Percentiles rank a stretch among this genome's conserved stretches.
phyloP scores from a whole-genome alignment of 2,329 filamentous ascomycete species.

The Paraphaeosphaeria minitans region DNA sequence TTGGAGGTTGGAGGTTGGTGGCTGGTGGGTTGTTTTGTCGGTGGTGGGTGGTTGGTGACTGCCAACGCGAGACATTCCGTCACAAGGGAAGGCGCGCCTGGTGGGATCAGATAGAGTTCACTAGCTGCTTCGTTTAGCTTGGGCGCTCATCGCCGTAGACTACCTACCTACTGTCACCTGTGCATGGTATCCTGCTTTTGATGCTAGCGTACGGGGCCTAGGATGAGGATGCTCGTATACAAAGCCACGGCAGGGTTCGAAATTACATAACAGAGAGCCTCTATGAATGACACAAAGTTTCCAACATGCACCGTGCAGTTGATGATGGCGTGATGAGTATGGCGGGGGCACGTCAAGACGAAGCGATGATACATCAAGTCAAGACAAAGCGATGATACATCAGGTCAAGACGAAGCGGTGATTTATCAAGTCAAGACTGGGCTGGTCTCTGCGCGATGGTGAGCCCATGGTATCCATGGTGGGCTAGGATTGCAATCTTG shows the following conservation, averaged over 20 bases:
- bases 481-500: background rate
- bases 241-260: background rate
- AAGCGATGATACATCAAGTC: background rate
- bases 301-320: background rate
- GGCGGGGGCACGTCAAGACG: too few relatives aligned
- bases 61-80: background rate
- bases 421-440: background rate
- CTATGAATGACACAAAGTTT: background rate
- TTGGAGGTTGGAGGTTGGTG: too few relatives aligned
- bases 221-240: background rate
- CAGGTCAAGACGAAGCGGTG: background rate
- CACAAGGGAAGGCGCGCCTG: background rate
- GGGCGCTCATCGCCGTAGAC: background rate
- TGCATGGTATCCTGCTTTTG: background rate
- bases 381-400: too few relatives aligned
- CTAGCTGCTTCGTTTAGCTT: constrained; percentile 2
- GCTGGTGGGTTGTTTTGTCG: too few relatives aligned
- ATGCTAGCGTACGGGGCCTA: background rate
- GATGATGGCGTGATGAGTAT: background rate
- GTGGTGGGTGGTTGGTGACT: too few relatives aligned
- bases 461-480: background rate
- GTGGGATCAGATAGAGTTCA: background rate
- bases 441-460: background rate
- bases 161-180: too few relatives aligned
- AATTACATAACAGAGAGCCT: background rate